Base-by-base conservation (phyloP, 768 basidiomycete genomes). In the Hygrocybe punicea region DNA sequence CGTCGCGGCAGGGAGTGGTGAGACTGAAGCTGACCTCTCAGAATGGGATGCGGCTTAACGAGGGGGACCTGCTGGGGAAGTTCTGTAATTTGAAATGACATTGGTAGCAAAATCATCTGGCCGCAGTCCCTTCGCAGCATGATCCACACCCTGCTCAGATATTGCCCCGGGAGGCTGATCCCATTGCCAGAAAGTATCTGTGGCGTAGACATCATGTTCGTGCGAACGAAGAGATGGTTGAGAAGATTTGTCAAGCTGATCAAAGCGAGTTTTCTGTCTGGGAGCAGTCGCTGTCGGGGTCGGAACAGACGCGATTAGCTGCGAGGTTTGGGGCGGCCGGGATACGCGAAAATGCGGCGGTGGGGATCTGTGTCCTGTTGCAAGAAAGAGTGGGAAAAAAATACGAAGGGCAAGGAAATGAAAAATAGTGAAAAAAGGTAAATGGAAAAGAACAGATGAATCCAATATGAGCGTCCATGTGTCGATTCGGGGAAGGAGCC, bases 341-440 rank as follows among this genome's bases (percentile, higher is more conserved):
- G 35, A 49, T 4, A 54, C 19, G 60, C 69, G 75, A 21, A 63
- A 33, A 55, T 64, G 68, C 37, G 71, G 64, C 49, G 73, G 72
- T 25, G 78, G 73, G 34, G 80, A 79, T 65, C 76, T 78, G 61
- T 68, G 72, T 70, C 81, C 82, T 84, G 74, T 70, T 75, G 68
- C 64, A 69, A 71, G 70, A 71, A 64, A 71, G 68, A 71, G 63
- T 42, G n/a, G n/a, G n/a, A n/a, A n/a, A n/a, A n/a, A n/a, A n/a
- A n/a, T n/a, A n/a, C n/a, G n/a, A n/a, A n/a, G n/a, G n/a, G 70
- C 65, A 66, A 72, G 68, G 73, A 56, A 64, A 59, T 59, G 64
- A 62, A 60, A 69, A 59, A 67, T 67, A 62, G 69, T 69, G 57
- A 64, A 60, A 70, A 62, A 68, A 71, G 55, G 62, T 71, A 63